Percentiles rank a stretch among this genome's conserved stretches.
Evolutionary conservation across 208 protist genomes (phyloP).

Genomic region (Porcisia deanei): DNA sequence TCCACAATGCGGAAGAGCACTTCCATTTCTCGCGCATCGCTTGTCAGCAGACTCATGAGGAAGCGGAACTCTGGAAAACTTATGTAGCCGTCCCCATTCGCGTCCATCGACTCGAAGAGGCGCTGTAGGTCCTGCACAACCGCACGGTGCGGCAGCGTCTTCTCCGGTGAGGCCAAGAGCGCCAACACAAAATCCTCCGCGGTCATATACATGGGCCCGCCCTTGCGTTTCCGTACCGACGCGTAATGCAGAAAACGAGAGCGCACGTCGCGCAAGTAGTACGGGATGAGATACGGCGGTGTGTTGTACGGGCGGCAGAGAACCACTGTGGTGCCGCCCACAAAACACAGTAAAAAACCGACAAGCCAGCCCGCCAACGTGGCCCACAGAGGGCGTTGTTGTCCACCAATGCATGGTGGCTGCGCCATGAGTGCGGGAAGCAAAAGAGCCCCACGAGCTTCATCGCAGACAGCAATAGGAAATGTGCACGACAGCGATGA

Average conservation of each 20-base stretch:
- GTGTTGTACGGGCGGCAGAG: slow-evolving; percentile 73
- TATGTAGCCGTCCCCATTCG: slow-evolving; percentile 79
- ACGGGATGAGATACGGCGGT: slow-evolving; percentile 87
- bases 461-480: background rate
- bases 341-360: slow-evolving; percentile 23
- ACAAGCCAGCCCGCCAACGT: slow-evolving; percentile 26
- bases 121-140: slow-evolving; percentile 20
- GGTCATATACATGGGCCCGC: slow-evolving; percentile 76
- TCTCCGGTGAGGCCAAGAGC: slow-evolving; percentile 56
- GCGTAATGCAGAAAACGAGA: slow-evolving; percentile 90
- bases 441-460: background rate
- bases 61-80: slow-evolving; percentile 85
- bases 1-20: slow-evolving; percentile 70
- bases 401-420: background rate
- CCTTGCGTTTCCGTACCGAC: slow-evolving; percentile 55
- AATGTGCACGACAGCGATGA: background rate
- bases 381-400: slow-evolving; percentile 7
- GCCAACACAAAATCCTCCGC: slow-evolving; percentile 86
- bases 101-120: slow-evolving; percentile 74
- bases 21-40: slow-evolving; percentile 47
- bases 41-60: slow-evolving; percentile 79
- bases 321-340: slow-evolving; percentile 29
- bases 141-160: slow-evolving; percentile 29
- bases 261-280: slow-evolving; percentile 81
- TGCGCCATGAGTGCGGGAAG: background rate